A percentile compares a stretch with the other conserved stretches of the same genome.
phyloP scores from a whole-genome alignment of 768 basidiomycete genomes.

The Amanita pallidorosea region DNA sequence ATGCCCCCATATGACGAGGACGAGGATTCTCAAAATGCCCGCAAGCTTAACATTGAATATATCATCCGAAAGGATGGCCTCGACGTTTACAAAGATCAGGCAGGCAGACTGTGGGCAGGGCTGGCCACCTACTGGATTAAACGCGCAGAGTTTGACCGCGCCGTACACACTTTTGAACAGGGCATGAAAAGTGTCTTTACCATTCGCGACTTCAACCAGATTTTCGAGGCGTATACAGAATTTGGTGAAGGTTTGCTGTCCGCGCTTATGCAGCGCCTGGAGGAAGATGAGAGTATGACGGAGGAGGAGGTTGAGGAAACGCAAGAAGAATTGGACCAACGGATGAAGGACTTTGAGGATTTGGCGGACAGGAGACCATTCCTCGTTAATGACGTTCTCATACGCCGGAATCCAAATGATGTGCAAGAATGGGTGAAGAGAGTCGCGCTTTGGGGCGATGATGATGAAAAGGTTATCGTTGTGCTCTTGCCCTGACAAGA shows the following conservation, averaged over 20 bases:
- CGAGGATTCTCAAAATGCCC: constrained; percentile 62
- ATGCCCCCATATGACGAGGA: constrained; percentile 61
- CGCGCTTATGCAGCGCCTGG: constrained; percentile 80
- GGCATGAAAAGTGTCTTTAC: constrained; percentile 82
- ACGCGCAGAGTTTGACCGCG: constrained; percentile 88
- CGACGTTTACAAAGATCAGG: constrained; percentile 88
- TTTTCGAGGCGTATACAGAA: constrained; percentile 94
- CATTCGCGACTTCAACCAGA: constrained; percentile 93
- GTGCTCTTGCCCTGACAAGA: background rate
- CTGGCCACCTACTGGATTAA: constrained; percentile 98
- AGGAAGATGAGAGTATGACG: constrained; percentile 77
- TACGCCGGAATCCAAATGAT: constrained; percentile 92
- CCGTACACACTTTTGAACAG: constrained; percentile 78
- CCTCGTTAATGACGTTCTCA: constrained; percentile 88
- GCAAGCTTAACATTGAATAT: constrained; percentile 75
- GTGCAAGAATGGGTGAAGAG: constrained; percentile 99
- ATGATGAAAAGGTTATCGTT: constrained; percentile 77
- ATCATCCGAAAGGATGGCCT: constrained; percentile 85
- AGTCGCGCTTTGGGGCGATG: constrained; percentile 83
- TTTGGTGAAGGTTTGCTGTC: constrained; percentile 86
- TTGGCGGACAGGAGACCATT: constrained; percentile 94
- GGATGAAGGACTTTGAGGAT: constrained; percentile 90
- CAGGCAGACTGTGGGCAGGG: constrained; percentile 92
- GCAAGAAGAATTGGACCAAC: constrained; percentile 73
- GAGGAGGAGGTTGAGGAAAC: constrained; percentile 69